Percentiles rank a stretch among this genome's conserved stretches.
Evolutionary conservation across 768 basidiomycete species (phyloP).

Genomic region (Auriculariales sp.): DNA sequence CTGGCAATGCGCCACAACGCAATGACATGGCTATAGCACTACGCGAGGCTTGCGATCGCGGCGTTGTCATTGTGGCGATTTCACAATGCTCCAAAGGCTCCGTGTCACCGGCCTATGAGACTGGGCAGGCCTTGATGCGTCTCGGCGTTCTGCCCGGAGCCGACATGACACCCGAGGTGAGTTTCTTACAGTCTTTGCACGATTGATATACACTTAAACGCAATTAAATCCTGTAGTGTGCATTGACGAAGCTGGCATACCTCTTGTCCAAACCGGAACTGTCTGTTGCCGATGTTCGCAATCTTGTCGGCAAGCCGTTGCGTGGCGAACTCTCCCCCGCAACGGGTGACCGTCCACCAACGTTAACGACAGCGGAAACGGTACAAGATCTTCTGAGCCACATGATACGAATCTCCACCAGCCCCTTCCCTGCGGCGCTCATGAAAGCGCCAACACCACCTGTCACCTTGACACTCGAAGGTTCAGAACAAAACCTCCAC

Average conservation of each 20-base stretch:
- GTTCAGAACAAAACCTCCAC: too few relatives aligned
- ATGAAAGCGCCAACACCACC: background rate
- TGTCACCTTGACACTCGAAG: background rate
- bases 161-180: constrained; percentile 93
- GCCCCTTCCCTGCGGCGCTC: constrained; percentile 19
- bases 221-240: constrained; percentile 40
- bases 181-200: constrained; percentile 5
- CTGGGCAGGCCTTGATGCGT: constrained; percentile 51
- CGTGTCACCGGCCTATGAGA: constrained; percentile 74
- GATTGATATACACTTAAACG: too few relatives aligned
- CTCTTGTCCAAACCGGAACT: constrained; percentile 79
- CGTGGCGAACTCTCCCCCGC: constrained; percentile 76
- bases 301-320: constrained; percentile 60
- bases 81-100: constrained; percentile 81
- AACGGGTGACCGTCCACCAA: constrained; percentile 4
- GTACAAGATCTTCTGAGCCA: constrained; percentile 54
- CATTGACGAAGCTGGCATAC: constrained; percentile 80
- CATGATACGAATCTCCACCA: constrained; percentile 46
- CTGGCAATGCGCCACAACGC: constrained; percentile 83
- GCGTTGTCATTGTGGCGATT: constrained; percentile 81
- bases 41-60: constrained; percentile 67
- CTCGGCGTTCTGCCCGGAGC: constrained; percentile 73
- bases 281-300: constrained; percentile 47
- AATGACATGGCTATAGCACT: constrained; percentile 61
- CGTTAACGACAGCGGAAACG: constrained; percentile 24